Conservation (phyloP, 257 asterid species). For the Gentiana straminea region DNA sequence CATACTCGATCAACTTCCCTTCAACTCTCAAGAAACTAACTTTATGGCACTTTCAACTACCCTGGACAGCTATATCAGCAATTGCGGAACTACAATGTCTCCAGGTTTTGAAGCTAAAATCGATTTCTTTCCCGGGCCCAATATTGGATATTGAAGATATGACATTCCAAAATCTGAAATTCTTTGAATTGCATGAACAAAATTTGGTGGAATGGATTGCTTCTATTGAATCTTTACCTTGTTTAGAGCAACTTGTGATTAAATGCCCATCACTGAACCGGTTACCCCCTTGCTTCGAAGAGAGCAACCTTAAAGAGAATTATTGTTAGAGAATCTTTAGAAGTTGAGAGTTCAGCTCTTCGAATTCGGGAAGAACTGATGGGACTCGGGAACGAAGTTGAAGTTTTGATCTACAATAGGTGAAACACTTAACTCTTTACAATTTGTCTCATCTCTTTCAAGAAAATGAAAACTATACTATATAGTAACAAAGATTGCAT, state of each 20-base stretch:
- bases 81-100: not conserved
- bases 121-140: not conserved
- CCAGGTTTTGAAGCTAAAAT: not conserved
- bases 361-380: too few species aligned
- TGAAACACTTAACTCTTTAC: too few species aligned
- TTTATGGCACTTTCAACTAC: not conserved
- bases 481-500: too few species aligned
- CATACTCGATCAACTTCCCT: not conserved
- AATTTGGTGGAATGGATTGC: not conserved
- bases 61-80: not conserved
- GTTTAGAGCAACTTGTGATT: not conserved
- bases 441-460: too few species aligned
- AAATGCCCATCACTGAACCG: too few species aligned
- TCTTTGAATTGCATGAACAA: not conserved
- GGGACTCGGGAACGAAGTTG: too few species aligned
- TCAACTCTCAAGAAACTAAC: slow-evolving; percentile 1
- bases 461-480: too few species aligned
- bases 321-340: too few species aligned
- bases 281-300: too few species aligned
- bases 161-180: not conserved
- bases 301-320: too few species aligned
- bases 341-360: too few species aligned
- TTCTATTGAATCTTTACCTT: not conserved
- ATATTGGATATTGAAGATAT: not conserved
- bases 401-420: too few species aligned